These are phyloP conservation scores for Aspergillus indologenus DNA, from an alignment of 495 filamentous ascomycete species.

Conservation along the genomic window DNA sequence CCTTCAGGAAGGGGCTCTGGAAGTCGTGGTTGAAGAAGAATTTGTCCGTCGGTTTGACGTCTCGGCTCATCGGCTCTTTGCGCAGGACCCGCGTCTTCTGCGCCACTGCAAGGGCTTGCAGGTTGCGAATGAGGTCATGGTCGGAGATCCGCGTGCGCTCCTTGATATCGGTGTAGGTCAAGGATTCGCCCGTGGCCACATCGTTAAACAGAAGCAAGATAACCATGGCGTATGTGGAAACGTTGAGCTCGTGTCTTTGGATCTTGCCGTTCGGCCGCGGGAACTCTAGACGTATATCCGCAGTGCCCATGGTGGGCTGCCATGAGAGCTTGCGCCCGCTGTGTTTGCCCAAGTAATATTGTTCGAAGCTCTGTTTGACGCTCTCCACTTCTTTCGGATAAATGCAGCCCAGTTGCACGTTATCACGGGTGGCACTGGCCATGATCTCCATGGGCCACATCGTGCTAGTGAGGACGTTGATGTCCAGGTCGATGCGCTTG, in stretches of 20 bases:
- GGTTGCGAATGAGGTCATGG: slow-evolving; percentile 72
- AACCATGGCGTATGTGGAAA: slow-evolving; percentile 89
- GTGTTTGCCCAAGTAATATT: slow-evolving; percentile 84
- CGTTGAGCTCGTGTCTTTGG: slow-evolving; percentile 82
- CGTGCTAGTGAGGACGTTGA: slow-evolving; percentile 86
- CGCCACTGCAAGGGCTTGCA: slow-evolving; percentile 82
- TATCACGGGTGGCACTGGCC: slow-evolving; percentile 56
- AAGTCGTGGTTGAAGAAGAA: slow-evolving; percentile 88
- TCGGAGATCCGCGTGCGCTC: slow-evolving; percentile 76
- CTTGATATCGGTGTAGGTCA: slow-evolving; percentile 85
- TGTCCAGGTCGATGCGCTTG: slow-evolving; percentile 70
- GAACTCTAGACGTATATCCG: slow-evolving; percentile 80
- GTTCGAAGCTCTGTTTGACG: slow-evolving; percentile 81
- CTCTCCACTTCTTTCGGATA: slow-evolving; percentile 74
- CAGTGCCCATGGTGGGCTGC: slow-evolving; percentile 76
- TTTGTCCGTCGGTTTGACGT: slow-evolving; percentile 71
- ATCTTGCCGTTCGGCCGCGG: slow-evolving; percentile 68
- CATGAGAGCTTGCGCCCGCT: slow-evolving; percentile 86
- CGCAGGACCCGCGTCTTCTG: slow-evolving; percentile 77
- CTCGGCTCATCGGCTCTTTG: slow-evolving; percentile 82
- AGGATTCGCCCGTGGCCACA: slow-evolving; percentile 55
- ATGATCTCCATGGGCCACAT: slow-evolving; percentile 92
- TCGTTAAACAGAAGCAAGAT: slow-evolving; percentile 90
- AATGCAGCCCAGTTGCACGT: slow-evolving; percentile 51
- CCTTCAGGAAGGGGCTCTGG: slow-evolving; percentile 73